These are phyloP conservation scores for Pseudogymnoascus sp. DNA, from an alignment of 2,329 filamentous ascomycete species.

Conservation along the genomic window DNA sequence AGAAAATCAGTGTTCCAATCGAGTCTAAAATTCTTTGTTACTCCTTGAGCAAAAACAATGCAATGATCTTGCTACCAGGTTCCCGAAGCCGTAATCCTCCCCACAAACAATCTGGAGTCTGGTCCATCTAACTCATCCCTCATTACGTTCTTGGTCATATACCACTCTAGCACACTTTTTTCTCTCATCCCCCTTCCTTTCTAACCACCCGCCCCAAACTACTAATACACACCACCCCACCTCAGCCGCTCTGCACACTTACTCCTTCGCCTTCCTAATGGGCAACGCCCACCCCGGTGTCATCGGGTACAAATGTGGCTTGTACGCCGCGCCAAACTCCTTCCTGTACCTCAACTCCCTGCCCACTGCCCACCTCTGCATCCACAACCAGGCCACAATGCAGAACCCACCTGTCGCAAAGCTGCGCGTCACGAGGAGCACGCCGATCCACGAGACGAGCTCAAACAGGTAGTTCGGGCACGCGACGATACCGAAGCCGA, in stretches of 20 bases:
- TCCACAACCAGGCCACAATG: slow-evolving; percentile 62
- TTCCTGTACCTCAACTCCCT: slow-evolving; percentile 87
- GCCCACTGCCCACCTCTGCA: slow-evolving; percentile 81
- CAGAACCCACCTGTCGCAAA: slow-evolving; percentile 73
- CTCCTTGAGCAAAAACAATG: neutral
- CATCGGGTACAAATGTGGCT: slow-evolving; percentile 32
- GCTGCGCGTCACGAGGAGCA: slow-evolving; percentile 71
- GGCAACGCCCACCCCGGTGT: slow-evolving; percentile 4
- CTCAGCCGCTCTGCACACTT: neutral
- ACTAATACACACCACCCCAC: neutral
- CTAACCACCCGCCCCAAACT: neutral
- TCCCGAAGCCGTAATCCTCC: neutral
- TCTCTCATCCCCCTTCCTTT: neutral
- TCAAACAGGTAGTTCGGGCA: slow-evolving; percentile 98
- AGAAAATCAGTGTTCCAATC: neutral
- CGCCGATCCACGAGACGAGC: slow-evolving; percentile 72
- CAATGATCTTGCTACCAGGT: neutral
- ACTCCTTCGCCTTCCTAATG: neutral
- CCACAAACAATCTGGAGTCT: neutral
- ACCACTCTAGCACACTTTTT: neutral
- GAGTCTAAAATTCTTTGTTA: neutral
- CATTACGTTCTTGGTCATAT: neutral
- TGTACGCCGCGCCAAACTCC: slow-evolving; percentile 88
- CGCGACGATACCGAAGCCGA: slow-evolving; percentile 79
- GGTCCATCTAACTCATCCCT: neutral